phyloP scores from a whole-genome alignment of 768 basidiomycete species.

The Phanerochaete sordida region DNA sequence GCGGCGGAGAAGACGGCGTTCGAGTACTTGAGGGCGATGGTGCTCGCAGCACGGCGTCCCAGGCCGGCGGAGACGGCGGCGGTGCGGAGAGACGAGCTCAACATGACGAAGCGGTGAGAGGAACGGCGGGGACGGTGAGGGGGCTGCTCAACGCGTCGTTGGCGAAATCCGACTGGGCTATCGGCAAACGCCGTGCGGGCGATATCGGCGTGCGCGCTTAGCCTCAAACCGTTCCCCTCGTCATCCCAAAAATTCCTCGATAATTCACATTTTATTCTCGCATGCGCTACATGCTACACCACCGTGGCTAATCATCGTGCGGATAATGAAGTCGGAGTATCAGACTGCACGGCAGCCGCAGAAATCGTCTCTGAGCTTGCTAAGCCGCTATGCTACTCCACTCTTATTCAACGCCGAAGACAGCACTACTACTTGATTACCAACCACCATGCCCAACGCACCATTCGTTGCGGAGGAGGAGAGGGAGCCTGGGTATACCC shows the following conservation, averaged over 20 bases:
- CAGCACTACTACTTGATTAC: neutral
- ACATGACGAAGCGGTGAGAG: slow-evolving; percentile 39
- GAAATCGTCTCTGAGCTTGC: no score
- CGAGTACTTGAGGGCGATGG: slow-evolving; percentile 81
- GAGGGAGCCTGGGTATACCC: slow-evolving; percentile 36
- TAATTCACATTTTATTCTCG: no score
- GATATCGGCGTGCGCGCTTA: slow-evolving; percentile 13
- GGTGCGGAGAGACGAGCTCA: slow-evolving; percentile 53
- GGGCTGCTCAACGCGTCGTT: slow-evolving; percentile 8
- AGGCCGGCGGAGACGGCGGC: slow-evolving; percentile 42
- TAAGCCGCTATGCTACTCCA: no score
- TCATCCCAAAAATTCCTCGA: no score
- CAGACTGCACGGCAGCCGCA: no score
- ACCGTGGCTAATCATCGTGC: no score
- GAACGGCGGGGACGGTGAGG: slow-evolving; percentile 15
- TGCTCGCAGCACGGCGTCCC: slow-evolving; percentile 70
- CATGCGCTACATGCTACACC: no score
- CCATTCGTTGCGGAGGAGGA: slow-evolving; percentile 23
- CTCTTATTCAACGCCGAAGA: neutral
- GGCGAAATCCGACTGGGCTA: slow-evolving; percentile 9
- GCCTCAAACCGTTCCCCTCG: neutral
- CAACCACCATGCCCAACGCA: slow-evolving; percentile 1
- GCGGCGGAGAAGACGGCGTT: slow-evolving; percentile 80
- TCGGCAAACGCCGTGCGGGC: slow-evolving; percentile 16
- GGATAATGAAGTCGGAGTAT: no score